Evolutionary conservation across 805 yeast genomes (phyloP), one percentile per base, ranked within the genome.

Genomic region (Yamadazyma sp.): DNA sequence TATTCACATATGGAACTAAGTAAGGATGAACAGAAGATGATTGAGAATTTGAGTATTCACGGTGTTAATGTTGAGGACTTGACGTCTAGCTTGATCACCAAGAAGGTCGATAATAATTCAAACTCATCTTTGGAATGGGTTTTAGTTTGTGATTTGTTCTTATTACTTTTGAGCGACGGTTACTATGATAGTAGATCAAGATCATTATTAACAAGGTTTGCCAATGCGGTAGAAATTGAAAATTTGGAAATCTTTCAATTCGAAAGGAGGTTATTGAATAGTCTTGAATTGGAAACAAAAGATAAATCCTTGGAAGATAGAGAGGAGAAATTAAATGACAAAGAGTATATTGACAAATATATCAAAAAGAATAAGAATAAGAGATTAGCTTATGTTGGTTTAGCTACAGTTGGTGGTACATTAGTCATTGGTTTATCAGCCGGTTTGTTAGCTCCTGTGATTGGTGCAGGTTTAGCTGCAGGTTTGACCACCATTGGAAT

Each of bases 401-500:
- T 93, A 31, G 99, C 99, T 0, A 93, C 98, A 6, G 72, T 89
- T 11, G 98, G 98, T 19, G 99, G 99, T 2, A 89, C 96, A 1
- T 65, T 93, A 15, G 95, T 93, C 1, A 76, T 93, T 39, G 99
- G 99, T 2, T 66, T 93, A 13, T 86, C 96, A 41, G 98, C 96
- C 7, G 99, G 99, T 5, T 60, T 93, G 28, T 64, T 93, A 29
- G 98, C 98, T 0, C 99, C 99, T 0, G 95, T 94, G 2, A 94
- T 93, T 51, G 98, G 98, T 33, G 98, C 98, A 1, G 99, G 99
- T 51, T 54, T 93, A 19, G 98, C 98, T 2, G 98, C 98, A 3
- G 99, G 98, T 11, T 68, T 93, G 26, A 82, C 97, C 1, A 93
- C 98, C 0, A 78, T 91, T 15, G 99, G 99, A 21, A 84, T 94